These are phyloP conservation scores for Suzukiozyma palmioleophila DNA, from an alignment of 1,139 yeast species.

Conservation along the genomic window DNA sequence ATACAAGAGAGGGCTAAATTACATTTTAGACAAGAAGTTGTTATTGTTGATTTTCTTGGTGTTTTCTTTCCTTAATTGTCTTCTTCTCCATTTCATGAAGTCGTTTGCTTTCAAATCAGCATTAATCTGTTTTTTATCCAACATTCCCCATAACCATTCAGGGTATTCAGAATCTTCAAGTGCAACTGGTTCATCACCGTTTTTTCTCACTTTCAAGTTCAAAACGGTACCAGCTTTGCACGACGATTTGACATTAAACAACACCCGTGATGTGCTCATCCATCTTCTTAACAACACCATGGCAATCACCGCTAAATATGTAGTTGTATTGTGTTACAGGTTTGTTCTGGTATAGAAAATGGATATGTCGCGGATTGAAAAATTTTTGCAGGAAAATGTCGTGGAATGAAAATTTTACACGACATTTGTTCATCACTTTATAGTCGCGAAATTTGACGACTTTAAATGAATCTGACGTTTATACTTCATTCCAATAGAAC, in stretches of 20 bases:
- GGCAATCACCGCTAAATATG: background rate
- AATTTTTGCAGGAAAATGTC: constrained; percentile 1
- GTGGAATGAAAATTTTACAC: constrained; percentile 2
- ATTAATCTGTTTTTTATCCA: constrained; percentile 57
- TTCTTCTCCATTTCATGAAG: constrained; percentile 65
- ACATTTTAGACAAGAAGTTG: constrained; percentile 64
- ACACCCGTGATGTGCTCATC: background rate
- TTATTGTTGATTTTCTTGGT: constrained; percentile 69
- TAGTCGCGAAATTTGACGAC: background rate
- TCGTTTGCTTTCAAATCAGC: constrained; percentile 52
- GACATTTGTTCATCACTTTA: background rate
- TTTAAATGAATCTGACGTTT: background rate
- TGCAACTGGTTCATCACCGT: constrained; percentile 88
- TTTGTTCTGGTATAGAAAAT: too few species aligned
- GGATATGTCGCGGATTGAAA: constrained; percentile 1
- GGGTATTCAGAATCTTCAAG: constrained; percentile 87
- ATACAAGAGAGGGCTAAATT: constrained; percentile 10
- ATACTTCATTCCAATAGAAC: background rate
- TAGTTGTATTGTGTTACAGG: too few species aligned
- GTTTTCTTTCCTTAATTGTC: constrained; percentile 61
- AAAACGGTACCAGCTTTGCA: constrained; percentile 76
- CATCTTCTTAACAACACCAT: constrained; percentile 1
- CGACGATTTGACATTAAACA: constrained; percentile 27
- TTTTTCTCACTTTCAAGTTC: constrained; percentile 71
- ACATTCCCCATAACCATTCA: constrained; percentile 89